These are phyloP conservation scores for Galeopsis tetrahit DNA, from an alignment of 257 asterid genomes.

Conservation along the genomic window DNA sequence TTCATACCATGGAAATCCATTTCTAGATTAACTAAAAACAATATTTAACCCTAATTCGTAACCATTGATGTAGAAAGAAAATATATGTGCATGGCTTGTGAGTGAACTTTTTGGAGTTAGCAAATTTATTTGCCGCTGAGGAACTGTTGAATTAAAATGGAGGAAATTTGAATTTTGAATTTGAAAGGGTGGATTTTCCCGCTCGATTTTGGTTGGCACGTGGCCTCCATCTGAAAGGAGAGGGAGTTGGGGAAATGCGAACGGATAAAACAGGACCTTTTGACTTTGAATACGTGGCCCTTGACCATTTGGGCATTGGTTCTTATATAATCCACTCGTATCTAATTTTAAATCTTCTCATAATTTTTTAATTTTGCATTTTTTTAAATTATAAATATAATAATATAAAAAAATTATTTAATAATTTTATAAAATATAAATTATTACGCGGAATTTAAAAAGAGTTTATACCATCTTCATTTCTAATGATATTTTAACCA, in stretches of 20 bases:
- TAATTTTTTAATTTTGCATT: no score
- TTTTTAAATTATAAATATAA: no score
- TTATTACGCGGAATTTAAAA: no score
- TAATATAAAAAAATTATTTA: no score
- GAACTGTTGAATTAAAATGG: conserved; percentile 1
- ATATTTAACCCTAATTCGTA: neutral
- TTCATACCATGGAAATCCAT: conserved; percentile 70
- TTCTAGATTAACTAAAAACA: conserved; percentile 1
- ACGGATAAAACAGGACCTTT: no score
- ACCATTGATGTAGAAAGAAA: neutral
- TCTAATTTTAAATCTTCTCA: no score
- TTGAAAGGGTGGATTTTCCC: conserved; percentile 37
- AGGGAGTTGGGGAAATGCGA: neutral
- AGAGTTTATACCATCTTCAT: no score
- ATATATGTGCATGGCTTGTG: neutral
- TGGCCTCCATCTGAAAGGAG: neutral
- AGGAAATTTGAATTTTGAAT: conserved; percentile 31
- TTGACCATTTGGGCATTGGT: no score
- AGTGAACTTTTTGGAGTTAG: neutral
- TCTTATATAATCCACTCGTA: no score
- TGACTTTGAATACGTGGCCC: no score
- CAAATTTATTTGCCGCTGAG: neutral
- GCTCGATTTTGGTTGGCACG: conserved; percentile 28
- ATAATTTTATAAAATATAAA: no score
- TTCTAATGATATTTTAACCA: no score